Evolutionary conservation across 495 filamentous ascomycete species (phyloP), one percentile per base, ranked within the genome.

Genomic region (Bacidia rubella): DNA sequence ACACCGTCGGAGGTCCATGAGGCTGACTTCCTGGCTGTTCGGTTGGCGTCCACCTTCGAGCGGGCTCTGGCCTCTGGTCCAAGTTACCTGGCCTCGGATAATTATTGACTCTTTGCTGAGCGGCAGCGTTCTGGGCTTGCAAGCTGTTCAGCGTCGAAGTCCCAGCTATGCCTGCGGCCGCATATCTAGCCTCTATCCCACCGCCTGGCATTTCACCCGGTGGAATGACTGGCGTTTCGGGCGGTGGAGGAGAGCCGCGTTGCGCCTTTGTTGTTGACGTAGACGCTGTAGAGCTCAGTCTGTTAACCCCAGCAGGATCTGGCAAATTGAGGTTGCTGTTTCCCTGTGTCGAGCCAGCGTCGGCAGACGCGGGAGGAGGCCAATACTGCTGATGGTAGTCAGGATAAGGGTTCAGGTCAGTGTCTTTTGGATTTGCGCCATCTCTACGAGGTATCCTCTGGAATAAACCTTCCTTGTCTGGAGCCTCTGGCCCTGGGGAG

Each of bases 41-140:
- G 24, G 92, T 97, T 1, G 92, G 92, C 17, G 93, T 98, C 92
- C 92, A 98, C 44, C 89, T 89, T 49, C 90, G 76, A 38, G 76
- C 72, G 10, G 70, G 70, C 49, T 68, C 67, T 51, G 67, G 59
- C 50, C 68, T 67, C 21, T 62, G 71, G 19, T 72, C 64, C 49
- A 63, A 57, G 29, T 60, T 63, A 17, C 61, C 58, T 11, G 62
- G 68, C 23, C 74, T 71, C 9, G 74, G 73, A 69, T 95, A 93
- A 49, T 88, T 85, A 22, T 82, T 78, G 49, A 80, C 62, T 43
- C 89, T 74, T 61, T 86, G 83, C 54, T 85, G 76, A 1, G 87
- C 87, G 1, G 87, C 85, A n/a, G 83, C 81, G 58, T 82, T 90
- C 49, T 85, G 78, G n/a, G 83, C 80, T 65, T 90, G 86, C 32